Evolutionary conservation across 2,329 filamentous ascomycete species (phyloP), one percentile per base, ranked within the genome.

Genomic region (Trichophyton schoenleinii): DNA sequence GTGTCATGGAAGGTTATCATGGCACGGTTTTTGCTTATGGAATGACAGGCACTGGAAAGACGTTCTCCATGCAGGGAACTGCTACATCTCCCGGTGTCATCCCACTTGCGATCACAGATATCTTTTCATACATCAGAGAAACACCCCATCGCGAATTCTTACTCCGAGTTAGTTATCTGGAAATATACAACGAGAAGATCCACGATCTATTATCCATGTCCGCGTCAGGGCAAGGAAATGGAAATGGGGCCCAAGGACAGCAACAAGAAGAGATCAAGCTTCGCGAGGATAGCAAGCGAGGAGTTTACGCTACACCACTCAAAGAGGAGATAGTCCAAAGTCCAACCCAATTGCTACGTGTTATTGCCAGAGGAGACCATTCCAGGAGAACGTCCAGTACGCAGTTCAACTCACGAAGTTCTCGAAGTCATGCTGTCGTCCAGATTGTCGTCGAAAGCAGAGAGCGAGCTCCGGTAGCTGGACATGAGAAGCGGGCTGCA

Each of bases 241-340:
- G 82, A 20, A 78, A 78, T 18, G 78, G 75, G 11, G 78, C 63
- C 22, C 62, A 72, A 8, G 77, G 79, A 42, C 49, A 53, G 4
- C 80, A 81, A 63, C 88, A 91, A 65, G 94, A 99, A 67, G 94
- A 99, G 71, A 99, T 99, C 75, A 97, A 99, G 74, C 78, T 99
- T 61, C 87, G 94, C 20, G 94, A 99, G 75, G 94, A 99, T 73
- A 91, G 87, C 77, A 97, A 96, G 77, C 83, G 94, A 64, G 94
- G 94, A 36, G 92, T 99, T 15, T 99, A 97, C 77, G 94, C 94
- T 22, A 95, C 88, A 18, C 94, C 94, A 1, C 76, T 99, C 63
- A 97, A 96, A 73, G 94, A 99, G 74, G 94, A 99, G 72, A 99
- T 99, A 68, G 94, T 99, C 34, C 94, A 99, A 74, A 96, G 91